phyloP scores from a whole-genome alignment of 2,329 filamentous ascomycete species.

The Fusarium pseudonygamai region DNA sequence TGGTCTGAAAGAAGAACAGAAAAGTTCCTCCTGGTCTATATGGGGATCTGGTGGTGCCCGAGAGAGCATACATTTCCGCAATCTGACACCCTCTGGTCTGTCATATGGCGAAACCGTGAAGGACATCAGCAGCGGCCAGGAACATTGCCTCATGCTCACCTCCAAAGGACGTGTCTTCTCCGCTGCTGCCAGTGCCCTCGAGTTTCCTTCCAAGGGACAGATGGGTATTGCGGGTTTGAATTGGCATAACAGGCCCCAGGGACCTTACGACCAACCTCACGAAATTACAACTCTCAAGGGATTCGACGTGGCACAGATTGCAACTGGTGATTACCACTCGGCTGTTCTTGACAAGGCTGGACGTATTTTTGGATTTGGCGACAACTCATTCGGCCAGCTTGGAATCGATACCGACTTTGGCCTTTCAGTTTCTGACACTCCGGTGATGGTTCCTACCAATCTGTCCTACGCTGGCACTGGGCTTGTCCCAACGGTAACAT shows the following conservation, averaged over 20 bases:
- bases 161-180: conserved; percentile 87
- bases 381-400: conserved; percentile 91
- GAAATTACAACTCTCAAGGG: conserved; percentile 78
- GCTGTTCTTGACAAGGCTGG: conserved; percentile 80
- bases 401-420: conserved; percentile 78
- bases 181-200: conserved; percentile 79
- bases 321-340: conserved; percentile 88
- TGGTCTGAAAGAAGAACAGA: conserved; percentile 70
- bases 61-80: conserved; percentile 73
- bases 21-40: conserved; percentile 74
- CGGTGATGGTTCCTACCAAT: conserved; percentile 74
- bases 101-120: conserved; percentile 76
- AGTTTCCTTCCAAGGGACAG: conserved; percentile 85
- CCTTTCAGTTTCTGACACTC: conserved; percentile 71
- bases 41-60: conserved; percentile 58
- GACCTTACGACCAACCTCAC: conserved; percentile 83
- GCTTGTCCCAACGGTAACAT: conserved; percentile 73
- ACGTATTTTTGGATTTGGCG: conserved; percentile 85
- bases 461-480: conserved; percentile 76
- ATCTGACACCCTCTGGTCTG: conserved; percentile 71
- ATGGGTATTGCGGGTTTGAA: conserved; percentile 85
- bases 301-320: conserved; percentile 77
- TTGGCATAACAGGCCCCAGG: conserved; percentile 80
- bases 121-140: conserved; percentile 79
- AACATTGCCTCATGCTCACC: conserved; percentile 88